Conservation (phyloP, 2,329 filamentous ascomycete genomes). For the Colletotrichum plurivorum region DNA sequence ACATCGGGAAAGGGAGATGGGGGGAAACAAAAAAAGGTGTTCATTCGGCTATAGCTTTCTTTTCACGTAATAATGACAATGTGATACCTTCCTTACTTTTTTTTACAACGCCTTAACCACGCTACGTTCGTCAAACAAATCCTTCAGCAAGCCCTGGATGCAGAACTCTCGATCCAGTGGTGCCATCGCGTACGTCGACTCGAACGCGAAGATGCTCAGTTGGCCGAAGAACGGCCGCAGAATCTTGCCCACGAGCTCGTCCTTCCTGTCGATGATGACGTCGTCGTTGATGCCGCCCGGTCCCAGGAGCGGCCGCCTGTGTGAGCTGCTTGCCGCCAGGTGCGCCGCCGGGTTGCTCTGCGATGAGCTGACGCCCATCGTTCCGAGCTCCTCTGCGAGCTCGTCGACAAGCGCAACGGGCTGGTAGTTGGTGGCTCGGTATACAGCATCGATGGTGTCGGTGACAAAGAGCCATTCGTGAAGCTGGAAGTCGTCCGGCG, state of each 20-base stretch:
- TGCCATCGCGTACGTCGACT: conserved; percentile 91
- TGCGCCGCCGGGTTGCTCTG: conserved; percentile 56
- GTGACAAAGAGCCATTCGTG: conserved; percentile 98
- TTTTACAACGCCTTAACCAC: conserved; percentile 71
- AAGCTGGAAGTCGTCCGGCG: conserved; percentile 97
- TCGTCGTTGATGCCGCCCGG: conserved; percentile 69
- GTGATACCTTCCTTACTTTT: conserved; percentile 7
- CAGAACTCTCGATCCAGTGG: conserved; percentile 76
- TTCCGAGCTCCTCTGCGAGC: conserved; percentile 81
- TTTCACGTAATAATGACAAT: conserved; percentile 1
- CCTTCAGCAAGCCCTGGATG: conserved; percentile 74
- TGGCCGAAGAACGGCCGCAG: conserved; percentile 91
- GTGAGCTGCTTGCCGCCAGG: conserved; percentile 51
- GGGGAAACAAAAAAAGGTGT: not conserved
- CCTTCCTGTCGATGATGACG: conserved; percentile 70
- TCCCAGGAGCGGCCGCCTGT: conserved; percentile 65
- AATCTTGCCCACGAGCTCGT: conserved; percentile 81
- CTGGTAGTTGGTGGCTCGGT: conserved; percentile 79
- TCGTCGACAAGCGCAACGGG: conserved; percentile 87
- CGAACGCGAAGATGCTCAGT: conserved; percentile 93
- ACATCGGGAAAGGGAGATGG: no score
- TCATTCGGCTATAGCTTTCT: conserved; percentile 9
- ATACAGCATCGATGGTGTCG: conserved; percentile 96
- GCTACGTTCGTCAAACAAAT: conserved; percentile 85
- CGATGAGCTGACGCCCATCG: conserved; percentile 51